Evolutionary conservation across 2,329 filamentous ascomycete species (phyloP).

Genomic region (Dactylonectria estremocensis): DNA sequence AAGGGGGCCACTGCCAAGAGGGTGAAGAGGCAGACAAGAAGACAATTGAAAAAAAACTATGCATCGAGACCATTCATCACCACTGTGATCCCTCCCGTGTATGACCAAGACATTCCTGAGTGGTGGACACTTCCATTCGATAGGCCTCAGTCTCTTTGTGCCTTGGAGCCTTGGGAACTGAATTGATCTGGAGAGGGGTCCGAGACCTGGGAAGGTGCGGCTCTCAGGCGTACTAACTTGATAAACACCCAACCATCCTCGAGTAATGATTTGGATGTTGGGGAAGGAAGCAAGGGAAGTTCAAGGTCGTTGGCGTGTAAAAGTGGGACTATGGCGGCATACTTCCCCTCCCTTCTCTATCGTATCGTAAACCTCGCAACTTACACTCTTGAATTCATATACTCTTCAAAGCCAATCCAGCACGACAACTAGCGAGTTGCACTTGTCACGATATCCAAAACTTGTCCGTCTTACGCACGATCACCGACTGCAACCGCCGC

Average conservation of each 20-base stretch:
- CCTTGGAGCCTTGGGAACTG: not conserved
- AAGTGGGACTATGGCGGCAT: constrained; percentile 47
- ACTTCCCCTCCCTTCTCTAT: constrained; percentile 34
- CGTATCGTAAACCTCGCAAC: constrained; percentile 14
- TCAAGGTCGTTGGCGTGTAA: constrained; percentile 34
- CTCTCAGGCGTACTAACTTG: no score
- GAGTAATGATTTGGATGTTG: not conserved
- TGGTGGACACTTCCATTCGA: not conserved
- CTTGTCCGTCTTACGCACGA: not conserved
- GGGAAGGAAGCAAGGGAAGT: constrained; percentile 6
- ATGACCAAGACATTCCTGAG: constrained; percentile 37
- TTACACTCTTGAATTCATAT: not conserved
- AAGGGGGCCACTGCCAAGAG: constrained; percentile 2
- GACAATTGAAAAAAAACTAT: constrained; percentile 27
- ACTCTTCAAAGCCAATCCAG: not conserved
- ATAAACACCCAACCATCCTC: no score
- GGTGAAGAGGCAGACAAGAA: constrained; percentile 18
- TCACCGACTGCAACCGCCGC: not conserved
- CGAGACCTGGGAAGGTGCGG: not conserved
- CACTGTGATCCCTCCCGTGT: not conserved
- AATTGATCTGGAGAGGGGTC: no score
- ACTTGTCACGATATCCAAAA: not conserved
- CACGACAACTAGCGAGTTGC: not conserved
- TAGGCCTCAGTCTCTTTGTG: no score
- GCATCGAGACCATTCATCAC: constrained; percentile 2